These are phyloP conservation scores for Schizothecium vesticola DNA, from an alignment of 495 filamentous ascomycete genomes.

Conservation along the genomic window DNA sequence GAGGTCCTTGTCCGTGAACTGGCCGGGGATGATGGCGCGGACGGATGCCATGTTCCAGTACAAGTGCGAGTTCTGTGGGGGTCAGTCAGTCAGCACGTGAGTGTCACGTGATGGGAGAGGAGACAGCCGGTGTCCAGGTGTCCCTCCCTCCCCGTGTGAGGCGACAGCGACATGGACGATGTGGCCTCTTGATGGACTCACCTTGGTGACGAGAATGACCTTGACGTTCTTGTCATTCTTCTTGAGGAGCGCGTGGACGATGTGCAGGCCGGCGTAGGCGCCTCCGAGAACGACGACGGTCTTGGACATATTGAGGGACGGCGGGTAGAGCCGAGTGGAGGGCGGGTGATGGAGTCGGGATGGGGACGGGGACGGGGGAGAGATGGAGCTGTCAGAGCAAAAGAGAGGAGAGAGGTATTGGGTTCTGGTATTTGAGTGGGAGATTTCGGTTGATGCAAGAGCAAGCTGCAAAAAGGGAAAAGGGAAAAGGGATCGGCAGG, in stretches of 20 bases:
- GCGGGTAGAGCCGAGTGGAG: constrained; percentile 1
- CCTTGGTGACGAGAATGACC: constrained; percentile 44
- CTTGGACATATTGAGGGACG: constrained; percentile 26
- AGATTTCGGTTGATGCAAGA: neutral
- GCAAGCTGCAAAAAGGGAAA: neutral
- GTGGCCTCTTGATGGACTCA: too few relatives aligned
- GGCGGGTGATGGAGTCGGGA: neutral
- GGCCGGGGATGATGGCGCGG: constrained; percentile 48
- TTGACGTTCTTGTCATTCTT: constrained; percentile 38
- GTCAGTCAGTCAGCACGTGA: constrained; percentile 18
- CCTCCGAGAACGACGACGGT: constrained; percentile 53
- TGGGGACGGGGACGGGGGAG: neutral
- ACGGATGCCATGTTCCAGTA: constrained; percentile 54
- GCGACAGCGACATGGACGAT: too few relatives aligned
- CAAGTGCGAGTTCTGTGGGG: constrained; percentile 45
- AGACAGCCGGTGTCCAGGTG: neutral
- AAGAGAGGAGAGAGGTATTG: neutral
- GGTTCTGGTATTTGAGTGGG: neutral
- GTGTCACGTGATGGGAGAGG: neutral
- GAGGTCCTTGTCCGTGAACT: constrained; percentile 43
- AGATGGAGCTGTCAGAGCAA: neutral
- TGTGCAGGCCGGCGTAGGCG: constrained; percentile 45
- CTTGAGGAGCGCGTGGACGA: constrained; percentile 51
- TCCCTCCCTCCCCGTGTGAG: too few relatives aligned
- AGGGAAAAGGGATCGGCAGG: neutral